Conservation (phyloP, 2,329 filamentous ascomycete genomes). For the Fusarium cyanostomum region DNA sequence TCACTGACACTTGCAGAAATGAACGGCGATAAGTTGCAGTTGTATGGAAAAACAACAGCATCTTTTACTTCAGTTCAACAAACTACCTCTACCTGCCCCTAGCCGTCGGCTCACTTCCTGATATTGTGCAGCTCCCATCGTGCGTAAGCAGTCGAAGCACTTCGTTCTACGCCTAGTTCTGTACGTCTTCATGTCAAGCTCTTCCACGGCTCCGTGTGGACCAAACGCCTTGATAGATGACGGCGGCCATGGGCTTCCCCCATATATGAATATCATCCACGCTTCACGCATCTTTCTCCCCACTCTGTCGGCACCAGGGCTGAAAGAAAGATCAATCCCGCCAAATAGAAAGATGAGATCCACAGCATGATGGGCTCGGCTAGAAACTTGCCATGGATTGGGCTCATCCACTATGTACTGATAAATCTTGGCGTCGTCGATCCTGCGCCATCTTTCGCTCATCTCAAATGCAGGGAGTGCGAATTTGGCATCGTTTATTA, state of each 20-base stretch:
- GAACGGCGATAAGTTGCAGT: too few species aligned
- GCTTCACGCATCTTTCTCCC: conserved; percentile 50
- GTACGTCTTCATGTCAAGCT: conserved; percentile 46
- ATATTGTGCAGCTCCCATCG: conserved; percentile 42
- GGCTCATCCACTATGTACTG: conserved; percentile 55
- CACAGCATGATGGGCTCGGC: conserved; percentile 57
- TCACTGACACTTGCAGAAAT: too few species aligned
- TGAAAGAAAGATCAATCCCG: conserved; percentile 50
- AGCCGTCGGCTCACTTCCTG: conserved; percentile 46
- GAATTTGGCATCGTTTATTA: conserved; percentile 49
- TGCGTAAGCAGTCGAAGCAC: conserved; percentile 37
- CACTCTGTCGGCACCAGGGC: conserved; percentile 46
- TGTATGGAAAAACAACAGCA: too few species aligned
- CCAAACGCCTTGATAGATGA: conserved; percentile 46
- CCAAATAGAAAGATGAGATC: conserved; percentile 57
- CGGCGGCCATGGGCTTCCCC: conserved; percentile 48
- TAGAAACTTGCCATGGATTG: conserved; percentile 59
- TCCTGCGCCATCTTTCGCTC: conserved; percentile 18
- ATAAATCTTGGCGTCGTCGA: conserved; percentile 45
- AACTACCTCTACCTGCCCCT: conserved; percentile 53
- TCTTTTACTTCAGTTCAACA: conserved; percentile 44
- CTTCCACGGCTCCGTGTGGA: conserved; percentile 48
- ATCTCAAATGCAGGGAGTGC: conserved; percentile 40
- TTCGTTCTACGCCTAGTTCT: conserved; percentile 3
- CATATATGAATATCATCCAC: conserved; percentile 53